Evolutionary conservation across 2,329 filamentous ascomycete species (phyloP).

Genomic region (Cytospora piceicola): DNA sequence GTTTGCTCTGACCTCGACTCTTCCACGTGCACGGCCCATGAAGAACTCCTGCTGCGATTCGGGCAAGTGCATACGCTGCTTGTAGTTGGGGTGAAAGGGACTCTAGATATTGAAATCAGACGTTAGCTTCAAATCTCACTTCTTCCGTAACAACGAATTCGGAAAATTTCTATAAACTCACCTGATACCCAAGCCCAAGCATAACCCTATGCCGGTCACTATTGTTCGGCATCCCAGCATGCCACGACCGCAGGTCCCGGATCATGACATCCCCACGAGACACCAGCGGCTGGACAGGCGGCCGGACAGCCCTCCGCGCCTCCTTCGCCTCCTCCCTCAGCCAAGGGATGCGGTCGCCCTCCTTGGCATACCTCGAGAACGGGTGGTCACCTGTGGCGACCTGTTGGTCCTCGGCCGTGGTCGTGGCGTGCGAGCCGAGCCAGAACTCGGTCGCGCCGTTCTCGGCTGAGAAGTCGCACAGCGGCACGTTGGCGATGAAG

Average conservation of each 20-base stretch:
- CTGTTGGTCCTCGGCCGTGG: conserved; percentile 39
- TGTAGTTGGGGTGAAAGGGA: conserved; percentile 33
- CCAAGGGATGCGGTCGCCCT: conserved; percentile 28
- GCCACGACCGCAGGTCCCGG: conserved; percentile 39
- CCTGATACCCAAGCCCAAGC: conserved; percentile 37
- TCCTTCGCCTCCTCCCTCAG: conserved; percentile 31
- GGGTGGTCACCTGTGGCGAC: conserved; percentile 32
- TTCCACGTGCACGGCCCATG: conserved; percentile 26
- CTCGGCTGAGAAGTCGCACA: conserved; percentile 40
- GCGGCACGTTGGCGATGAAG: conserved; percentile 45
- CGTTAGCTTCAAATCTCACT: neutral
- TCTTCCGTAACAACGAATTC: neutral
- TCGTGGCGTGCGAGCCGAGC: conserved; percentile 44
- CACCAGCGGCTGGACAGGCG: conserved; percentile 36
- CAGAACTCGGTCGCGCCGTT: conserved; percentile 47
- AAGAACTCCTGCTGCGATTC: conserved; percentile 31
- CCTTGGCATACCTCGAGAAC: conserved; percentile 6
- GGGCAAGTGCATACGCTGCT: conserved; percentile 33
- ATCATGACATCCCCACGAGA: conserved; percentile 38
- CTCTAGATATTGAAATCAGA: conserved; percentile 22
- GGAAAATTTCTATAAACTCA: conserved; percentile 1
- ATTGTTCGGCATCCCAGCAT: conserved; percentile 41
- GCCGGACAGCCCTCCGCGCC: conserved; percentile 34
- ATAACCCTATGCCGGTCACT: conserved; percentile 36
- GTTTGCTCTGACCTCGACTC: conserved; percentile 33